Percentiles rank a stretch among this genome's conserved stretches.
These are phyloP conservation scores for Rhododendron ferrugineum DNA, from an alignment of 148 eudicot genomes.

Conservation along the genomic window DNA sequence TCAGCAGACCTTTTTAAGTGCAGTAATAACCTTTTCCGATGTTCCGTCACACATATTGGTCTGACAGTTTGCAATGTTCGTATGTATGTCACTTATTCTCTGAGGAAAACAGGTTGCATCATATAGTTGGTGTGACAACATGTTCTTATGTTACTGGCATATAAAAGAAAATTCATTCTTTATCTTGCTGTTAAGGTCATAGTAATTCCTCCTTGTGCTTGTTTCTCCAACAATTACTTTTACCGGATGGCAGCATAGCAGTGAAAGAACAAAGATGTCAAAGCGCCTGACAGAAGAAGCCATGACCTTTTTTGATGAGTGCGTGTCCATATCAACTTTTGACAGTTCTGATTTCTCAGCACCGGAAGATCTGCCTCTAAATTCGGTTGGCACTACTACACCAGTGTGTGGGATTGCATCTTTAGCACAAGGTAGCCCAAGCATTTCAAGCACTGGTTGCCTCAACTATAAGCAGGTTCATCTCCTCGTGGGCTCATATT, in stretches of 20 bases:
- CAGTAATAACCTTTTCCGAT: not conserved
- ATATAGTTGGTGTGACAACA: not conserved
- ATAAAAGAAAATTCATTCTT: not conserved
- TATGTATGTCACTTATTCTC: not conserved
- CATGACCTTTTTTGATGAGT: conserved; percentile 91
- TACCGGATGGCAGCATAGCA: conserved; percentile 51
- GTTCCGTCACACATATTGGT: not conserved
- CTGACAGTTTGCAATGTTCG: not conserved
- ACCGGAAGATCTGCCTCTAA: conserved; percentile 64
- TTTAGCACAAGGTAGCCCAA: conserved; percentile 23
- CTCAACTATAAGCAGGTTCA: conserved; percentile 30
- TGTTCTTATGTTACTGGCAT: conserved; percentile 1
- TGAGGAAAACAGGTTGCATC: not conserved
- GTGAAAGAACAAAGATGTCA: conserved; percentile 73
- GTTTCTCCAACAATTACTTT: not conserved
- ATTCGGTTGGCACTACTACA: conserved; percentile 19
- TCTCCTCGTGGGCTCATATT: not conserved
- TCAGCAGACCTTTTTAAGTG: not conserved
- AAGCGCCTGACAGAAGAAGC: conserved; percentile 87
- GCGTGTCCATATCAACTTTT: conserved; percentile 95
- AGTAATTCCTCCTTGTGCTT: conserved; percentile 2
- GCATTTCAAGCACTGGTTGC: conserved; percentile 13
- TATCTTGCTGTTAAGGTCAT: not conserved
- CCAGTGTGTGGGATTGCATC: conserved; percentile 17
- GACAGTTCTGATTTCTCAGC: conserved; percentile 97